Base-by-base conservation (phyloP, 106 monocot genomes). In the Posidonia australis region DNA sequence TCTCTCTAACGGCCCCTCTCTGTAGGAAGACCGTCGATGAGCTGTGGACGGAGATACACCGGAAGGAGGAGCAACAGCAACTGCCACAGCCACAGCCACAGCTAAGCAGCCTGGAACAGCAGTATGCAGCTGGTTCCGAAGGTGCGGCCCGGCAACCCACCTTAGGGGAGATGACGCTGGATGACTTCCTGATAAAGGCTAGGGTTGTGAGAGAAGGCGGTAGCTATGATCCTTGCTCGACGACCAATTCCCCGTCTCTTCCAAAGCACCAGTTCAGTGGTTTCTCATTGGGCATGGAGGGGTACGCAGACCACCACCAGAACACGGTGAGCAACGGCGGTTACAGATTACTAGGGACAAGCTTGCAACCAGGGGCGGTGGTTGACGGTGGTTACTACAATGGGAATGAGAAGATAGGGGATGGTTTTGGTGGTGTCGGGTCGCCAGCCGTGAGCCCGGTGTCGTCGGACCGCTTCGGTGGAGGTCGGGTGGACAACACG, bases 121-220 rank as follows among this genome's bases (percentile, higher is more conserved):
- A 62, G 47, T 47, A 21, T 22, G 17, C 12, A n/a, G n/a, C n/a
- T n/a, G 51, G 10, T 14, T 14, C 61, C 17, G 31, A 10, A 12
- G 13, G n/a, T 26, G 48, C 71, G 5, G 13, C 53, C 13, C 29
- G 78, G 7, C 64, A 60, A 44, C 69, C 74, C 1, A 74, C 79
- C 9, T 24, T 78, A 2, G 79, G 74, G 44, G 79, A 74, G 65
- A 79, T 79, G 79, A 79, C 74, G 6, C 61, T 79, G 18, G 79
- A 79, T 25, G 74, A 79, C 46, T 79, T 79, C 45, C 51, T 79
- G 24, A 51, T 79, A 20, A 79, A 79, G 59, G 79, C 74, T 11
- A 74, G 79, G 29, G 69, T 79, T 0, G 79, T 79, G 2, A 26
- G 74, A 20, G 74, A 79, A 64, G 73, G 77, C 9, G 28, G 20